A percentile compares a stretch with the other conserved stretches of the same genome.
Evolutionary conservation across 768 basidiomycete species (phyloP).

Genomic region (Boletellus ananiceps): DNA sequence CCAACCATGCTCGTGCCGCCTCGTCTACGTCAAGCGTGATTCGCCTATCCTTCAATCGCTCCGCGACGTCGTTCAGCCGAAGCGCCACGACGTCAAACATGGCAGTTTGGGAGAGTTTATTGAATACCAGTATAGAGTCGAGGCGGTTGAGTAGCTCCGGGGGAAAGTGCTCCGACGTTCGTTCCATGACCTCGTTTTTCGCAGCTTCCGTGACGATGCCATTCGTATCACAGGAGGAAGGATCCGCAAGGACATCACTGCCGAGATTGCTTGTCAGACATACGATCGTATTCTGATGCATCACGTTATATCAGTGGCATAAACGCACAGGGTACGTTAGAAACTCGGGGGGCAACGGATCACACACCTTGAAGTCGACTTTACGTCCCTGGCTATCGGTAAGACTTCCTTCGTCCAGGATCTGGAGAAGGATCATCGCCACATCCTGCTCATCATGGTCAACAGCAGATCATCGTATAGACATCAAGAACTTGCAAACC

Average conservation of each 20-base stretch:
- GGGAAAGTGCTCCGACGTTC: conserved; percentile 78
- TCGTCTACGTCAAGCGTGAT: conserved; percentile 71
- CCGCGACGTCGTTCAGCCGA: conserved; percentile 69
- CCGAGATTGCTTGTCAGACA: conserved; percentile 88
- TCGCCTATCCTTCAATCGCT: conserved; percentile 55
- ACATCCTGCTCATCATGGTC: conserved; percentile 53
- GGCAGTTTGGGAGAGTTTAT: conserved; percentile 72
- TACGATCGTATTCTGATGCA: conserved; percentile 79
- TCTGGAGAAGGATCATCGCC: conserved; percentile 84
- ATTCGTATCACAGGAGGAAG: conserved; percentile 54
- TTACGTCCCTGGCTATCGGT: conserved; percentile 92
- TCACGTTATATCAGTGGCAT: background rate
- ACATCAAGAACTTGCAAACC: conserved; percentile 28
- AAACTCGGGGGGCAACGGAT: background rate
- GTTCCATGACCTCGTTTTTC: conserved; percentile 62
- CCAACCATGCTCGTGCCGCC: conserved; percentile 63
- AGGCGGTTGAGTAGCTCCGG: conserved; percentile 89
- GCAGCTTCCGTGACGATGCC: conserved; percentile 64
- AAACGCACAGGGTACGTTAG: background rate
- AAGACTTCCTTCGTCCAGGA: conserved; percentile 84
- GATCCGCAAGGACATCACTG: conserved; percentile 69
- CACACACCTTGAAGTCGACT: conserved; percentile 76
- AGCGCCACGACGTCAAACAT: conserved; percentile 78
- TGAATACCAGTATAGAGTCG: conserved; percentile 85
- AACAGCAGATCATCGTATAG: background rate